Conservation (phyloP, 768 basidiomycete genomes). For the Neoboletus magnificus region DNA sequence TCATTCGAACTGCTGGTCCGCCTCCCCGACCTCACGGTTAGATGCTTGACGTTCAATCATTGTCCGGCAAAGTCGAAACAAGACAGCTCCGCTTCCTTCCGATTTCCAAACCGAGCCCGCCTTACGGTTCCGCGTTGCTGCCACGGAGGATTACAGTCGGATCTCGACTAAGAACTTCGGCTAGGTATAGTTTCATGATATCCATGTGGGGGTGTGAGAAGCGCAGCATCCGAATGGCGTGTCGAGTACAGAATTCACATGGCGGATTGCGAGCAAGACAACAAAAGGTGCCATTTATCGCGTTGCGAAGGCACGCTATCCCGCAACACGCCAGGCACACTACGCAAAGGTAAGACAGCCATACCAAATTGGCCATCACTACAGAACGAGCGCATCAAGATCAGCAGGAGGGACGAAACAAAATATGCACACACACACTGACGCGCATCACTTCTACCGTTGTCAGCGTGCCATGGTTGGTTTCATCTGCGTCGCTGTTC, state of each 20-base stretch:
- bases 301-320: neutral
- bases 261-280: neutral
- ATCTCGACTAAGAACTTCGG: neutral
- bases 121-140: neutral
- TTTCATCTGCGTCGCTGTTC: neutral
- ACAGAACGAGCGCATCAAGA: no score
- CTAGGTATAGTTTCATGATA: neutral
- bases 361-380: neutral
- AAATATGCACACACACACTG: neutral
- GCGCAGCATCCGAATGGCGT: neutral
- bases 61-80: neutral
- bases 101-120: neutral
- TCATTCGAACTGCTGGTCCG: neutral
- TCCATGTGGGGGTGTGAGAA: neutral
- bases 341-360: neutral
- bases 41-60: neutral
- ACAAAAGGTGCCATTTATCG: neutral
- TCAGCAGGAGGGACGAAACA: neutral
- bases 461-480: neutral
- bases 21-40: neutral
- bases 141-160: neutral
- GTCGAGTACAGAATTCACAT: neutral
- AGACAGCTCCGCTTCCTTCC: neutral
- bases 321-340: neutral
- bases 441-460: no score